Evolutionary conservation across 148 eudicot species (phyloP), one percentile per base, ranked within the genome.

Genomic region (Heliamphora exappendiculata): DNA sequence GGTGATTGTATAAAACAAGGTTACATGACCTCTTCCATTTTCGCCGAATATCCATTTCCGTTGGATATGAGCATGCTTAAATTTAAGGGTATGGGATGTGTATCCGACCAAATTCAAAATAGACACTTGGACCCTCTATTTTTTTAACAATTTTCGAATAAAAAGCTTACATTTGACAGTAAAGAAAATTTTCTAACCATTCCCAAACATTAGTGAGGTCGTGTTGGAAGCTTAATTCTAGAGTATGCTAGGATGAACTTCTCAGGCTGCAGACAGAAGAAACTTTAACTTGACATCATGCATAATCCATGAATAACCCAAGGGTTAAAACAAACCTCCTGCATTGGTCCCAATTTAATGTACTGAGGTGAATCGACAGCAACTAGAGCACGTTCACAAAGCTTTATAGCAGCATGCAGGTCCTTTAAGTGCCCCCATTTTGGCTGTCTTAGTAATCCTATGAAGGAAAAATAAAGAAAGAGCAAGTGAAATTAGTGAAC

Each of bases 341-440:
- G 98, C 67, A 78, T 86, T 64, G 94, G 84, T 79, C 98, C 97
- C 85, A 95, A 81, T 86, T 86, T 91, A 22, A 92, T 72, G 81
- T 92, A 95, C 54, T 89, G 84, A 76, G 97, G 84, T 73, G 96
- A 87, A 81, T 87, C 91, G 80, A 79, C 97, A 75, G 94, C 90
- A 78, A 89, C 88, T 58, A 95, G 83, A 82, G 97, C 98, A 83
- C 94, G 90, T 86, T 93, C 99, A 84, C 97, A 93, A 58, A 92
- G 97, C 90, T 87, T 95, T 84, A 95, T 91, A 67, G 94, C 94
- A 84, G 93, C 91, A 88, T 95, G 99, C 67, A 95, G 87, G 81
- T 95, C 99, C 87, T 86, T 95, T 84, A 95, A 76, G 81, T 95
- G 99, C 70, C 96, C 96, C 97, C 97, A 95, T 78, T 95, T 95